phyloP scores from a whole-genome alignment of 441 rosid species.

The Omphalea diandra region DNA sequence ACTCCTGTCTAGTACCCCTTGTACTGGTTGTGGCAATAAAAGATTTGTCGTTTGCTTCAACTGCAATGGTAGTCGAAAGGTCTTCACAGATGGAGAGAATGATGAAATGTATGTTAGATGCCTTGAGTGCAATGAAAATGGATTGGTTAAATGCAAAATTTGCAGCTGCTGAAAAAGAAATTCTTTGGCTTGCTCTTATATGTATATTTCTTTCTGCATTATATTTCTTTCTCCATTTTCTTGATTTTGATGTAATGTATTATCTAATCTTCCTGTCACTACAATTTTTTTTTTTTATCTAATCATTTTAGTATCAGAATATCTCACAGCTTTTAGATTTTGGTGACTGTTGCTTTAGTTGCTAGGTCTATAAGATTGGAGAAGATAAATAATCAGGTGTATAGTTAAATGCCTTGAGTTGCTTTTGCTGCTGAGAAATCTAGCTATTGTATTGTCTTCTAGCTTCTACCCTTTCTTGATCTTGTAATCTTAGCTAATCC shows the following conservation, averaged over 20 bases:
- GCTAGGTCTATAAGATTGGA: neutral
- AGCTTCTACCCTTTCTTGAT: neutral
- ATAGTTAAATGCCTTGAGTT: neutral
- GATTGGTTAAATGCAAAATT: slow-evolving; percentile 66
- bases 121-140: slow-evolving; percentile 80
- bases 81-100: slow-evolving; percentile 36
- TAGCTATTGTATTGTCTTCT: neutral
- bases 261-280: too few species aligned
- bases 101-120: slow-evolving; percentile 46
- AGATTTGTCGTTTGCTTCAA: slow-evolving; percentile 64
- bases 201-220: too few species aligned
- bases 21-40: slow-evolving; percentile 57
- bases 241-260: too few species aligned
- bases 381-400: neutral
- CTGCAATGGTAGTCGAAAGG: slow-evolving; percentile 72
- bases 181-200: too few species aligned
- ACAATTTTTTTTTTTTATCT: too few species aligned
- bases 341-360: neutral
- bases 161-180: slow-evolving; percentile 42
- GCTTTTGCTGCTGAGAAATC: neutral
- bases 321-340: neutral
- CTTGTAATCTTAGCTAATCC: neutral
- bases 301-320: too few species aligned
- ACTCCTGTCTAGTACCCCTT: slow-evolving; percentile 27
- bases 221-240: too few species aligned